Evolutionary conservation across 1,284 basidiomycete species (phyloP).

Genomic region (Austroboletus novae-zelandiae): DNA sequence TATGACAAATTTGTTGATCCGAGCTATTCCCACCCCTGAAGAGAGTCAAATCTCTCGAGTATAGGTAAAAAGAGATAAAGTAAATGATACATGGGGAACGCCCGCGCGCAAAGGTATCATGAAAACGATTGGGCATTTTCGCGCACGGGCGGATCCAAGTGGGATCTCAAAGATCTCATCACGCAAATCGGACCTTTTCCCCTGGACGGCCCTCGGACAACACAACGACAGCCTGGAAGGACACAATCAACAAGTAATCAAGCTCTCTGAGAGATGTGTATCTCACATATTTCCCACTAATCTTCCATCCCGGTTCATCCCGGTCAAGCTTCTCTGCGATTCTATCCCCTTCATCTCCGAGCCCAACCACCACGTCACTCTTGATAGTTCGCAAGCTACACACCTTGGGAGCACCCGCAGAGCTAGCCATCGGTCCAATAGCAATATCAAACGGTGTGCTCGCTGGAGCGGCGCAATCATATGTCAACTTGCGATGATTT

Average conservation of each 20-base stretch:
- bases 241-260: conserved; percentile 7
- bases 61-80: too few species aligned
- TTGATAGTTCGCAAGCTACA: conserved; percentile 87
- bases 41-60: too few species aligned
- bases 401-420: conserved; percentile 86
- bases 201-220: conserved; percentile 84
- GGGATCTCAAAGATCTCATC: background rate
- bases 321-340: conserved; percentile 82
- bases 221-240: conserved; percentile 74
- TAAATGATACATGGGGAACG: too few species aligned
- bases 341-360: conserved; percentile 68
- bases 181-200: conserved; percentile 78
- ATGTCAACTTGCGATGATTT: conserved; percentile 90
- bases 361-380: conserved; percentile 77
- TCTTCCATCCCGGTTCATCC: conserved; percentile 94
- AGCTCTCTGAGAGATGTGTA: background rate
- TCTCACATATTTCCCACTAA: conserved; percentile 88
- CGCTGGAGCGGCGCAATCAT: conserved; percentile 90
- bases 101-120: too few species aligned
- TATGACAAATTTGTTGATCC: too few species aligned
- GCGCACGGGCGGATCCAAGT: background rate
- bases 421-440: conserved; percentile 90
- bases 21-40: too few species aligned
- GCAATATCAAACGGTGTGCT: conserved; percentile 89
- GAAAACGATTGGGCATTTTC: background rate